A percentile compares a stretch with the other conserved stretches of the same genome.
Conservation (phyloP, 768 basidiomycete species). For the Sistotremastrum suecicum region DNA sequence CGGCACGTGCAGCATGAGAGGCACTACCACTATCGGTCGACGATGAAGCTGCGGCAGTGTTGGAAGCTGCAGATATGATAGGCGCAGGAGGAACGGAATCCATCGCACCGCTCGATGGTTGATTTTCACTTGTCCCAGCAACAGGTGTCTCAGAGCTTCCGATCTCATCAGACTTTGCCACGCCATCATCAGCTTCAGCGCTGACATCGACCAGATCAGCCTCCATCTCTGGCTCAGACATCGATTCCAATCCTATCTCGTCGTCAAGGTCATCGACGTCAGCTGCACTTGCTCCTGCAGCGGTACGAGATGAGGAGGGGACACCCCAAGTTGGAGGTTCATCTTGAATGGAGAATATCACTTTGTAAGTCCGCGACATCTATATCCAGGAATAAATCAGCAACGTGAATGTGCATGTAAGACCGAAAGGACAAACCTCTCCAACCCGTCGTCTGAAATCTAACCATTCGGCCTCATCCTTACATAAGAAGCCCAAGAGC, state of each 20-base stretch:
- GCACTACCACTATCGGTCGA: too few relatives aligned
- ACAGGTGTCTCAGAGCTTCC: too few relatives aligned
- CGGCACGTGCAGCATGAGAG: too few relatives aligned
- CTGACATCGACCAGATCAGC: conserved; percentile 23
- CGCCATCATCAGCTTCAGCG: conserved; percentile 10
- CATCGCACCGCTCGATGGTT: too few relatives aligned
- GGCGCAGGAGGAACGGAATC: too few relatives aligned
- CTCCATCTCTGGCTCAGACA: conserved; percentile 66
- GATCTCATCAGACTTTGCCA: too few relatives aligned
- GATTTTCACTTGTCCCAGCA: too few relatives aligned
- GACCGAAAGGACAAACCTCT: conserved; percentile 39
- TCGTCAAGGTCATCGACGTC: conserved; percentile 42
- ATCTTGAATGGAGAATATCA: conserved; percentile 78
- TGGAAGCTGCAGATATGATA: too few relatives aligned
- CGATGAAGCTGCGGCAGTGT: too few relatives aligned
- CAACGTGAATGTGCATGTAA: too few relatives aligned
- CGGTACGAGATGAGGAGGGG: neutral
- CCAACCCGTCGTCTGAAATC: conserved; percentile 62
- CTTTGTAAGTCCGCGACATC: conserved; percentile 25
- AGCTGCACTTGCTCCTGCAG: too few relatives aligned
- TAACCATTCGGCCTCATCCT: conserved; percentile 71
- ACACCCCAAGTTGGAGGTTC: conserved; percentile 69
- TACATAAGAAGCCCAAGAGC: conserved; percentile 85
- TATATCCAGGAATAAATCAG: neutral
- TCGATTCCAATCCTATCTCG: conserved; percentile 64